Base-by-base conservation (phyloP, 225 moss, liverwort and hornwort genomes). In the Lunularia cruciata region DNA sequence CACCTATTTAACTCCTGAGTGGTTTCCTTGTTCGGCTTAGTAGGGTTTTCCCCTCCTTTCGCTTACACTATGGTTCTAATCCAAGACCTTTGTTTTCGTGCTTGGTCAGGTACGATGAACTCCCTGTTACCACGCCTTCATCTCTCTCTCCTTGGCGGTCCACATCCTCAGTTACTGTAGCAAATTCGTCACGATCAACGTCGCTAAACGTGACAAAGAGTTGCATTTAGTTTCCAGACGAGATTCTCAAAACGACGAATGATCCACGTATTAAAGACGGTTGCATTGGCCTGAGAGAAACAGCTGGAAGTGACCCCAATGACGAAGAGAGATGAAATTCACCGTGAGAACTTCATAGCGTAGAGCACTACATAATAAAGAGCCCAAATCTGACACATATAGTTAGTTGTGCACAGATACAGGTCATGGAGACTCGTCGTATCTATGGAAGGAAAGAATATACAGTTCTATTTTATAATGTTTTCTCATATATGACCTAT, bases 291-390 rank as follows among this genome's bases (percentile, higher is more conserved):
- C 48, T 6, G 19, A 48, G 48, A 48, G 20, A 48, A 48, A 6
- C 48, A 48, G 48, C 48, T 18, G 48, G 48, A 48, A 48, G 20
- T 48, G n/a, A n/a, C n/a, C n/a, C n/a, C n/a, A n/a, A n/a, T 48
- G 48, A 48, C 19, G 7, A 16, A 48, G 20, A 20, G 20, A 16
- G 7, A 11, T 48, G 9, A 11, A 18, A 48, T 8, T 3, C 47
- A 19, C 12, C 4, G 47, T 48, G 47, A 18, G 48, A 20, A 48
- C 48, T 48, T n/a, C 19, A 48, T 48, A 48, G 20, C 48, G 48
- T 48, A 48, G 20, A 48, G 48, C 48, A 48, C 48, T 19, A 20
- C 14, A 48, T n/a, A 48, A 13, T 48, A 48, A 48, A 7, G 48
- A 48, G n/a, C n/a, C 40, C 40, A 13, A 13, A 6, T 42, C 40